Evolutionary conservation across 179 eudicot species (phyloP).

Genomic region (Heliamphora pulchella): DNA sequence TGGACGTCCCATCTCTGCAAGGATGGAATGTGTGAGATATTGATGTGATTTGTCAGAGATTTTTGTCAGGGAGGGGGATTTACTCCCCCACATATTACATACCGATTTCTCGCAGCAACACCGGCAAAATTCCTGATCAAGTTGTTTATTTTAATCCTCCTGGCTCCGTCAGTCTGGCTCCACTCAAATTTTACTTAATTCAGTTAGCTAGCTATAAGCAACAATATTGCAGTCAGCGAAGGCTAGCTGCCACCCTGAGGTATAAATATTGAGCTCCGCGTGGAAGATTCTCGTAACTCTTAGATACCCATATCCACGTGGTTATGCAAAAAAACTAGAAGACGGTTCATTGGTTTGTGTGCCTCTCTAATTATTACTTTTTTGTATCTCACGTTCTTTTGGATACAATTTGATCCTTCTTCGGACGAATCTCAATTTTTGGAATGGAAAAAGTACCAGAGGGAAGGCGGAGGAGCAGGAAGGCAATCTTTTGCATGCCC

Average conservation of each 20-base stretch:
- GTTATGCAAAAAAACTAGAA: too few species aligned
- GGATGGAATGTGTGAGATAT: background rate
- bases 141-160: background rate
- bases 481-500: slow-evolving; percentile 56
- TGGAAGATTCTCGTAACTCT: too few species aligned
- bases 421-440: background rate
- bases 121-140: slow-evolving; percentile 3
- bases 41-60: background rate
- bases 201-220: background rate
- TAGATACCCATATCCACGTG: too few species aligned
- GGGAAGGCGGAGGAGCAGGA: slow-evolving; percentile 25
- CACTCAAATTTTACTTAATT: background rate
- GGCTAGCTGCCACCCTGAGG: too few species aligned
- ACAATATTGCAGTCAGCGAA: background rate
- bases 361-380: background rate
- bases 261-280: too few species aligned
- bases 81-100: background rate
- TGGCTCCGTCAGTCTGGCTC: background rate
- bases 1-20: too few species aligned
- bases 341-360: too few species aligned
- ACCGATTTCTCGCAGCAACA: slow-evolving; percentile 3
- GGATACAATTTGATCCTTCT: background rate
- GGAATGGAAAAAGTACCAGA: background rate
- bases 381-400: background rate
- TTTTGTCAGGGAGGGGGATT: too few species aligned